Base-by-base conservation (phyloP, 169 alveolate species). In the Cryptosporidium baileyi region DNA sequence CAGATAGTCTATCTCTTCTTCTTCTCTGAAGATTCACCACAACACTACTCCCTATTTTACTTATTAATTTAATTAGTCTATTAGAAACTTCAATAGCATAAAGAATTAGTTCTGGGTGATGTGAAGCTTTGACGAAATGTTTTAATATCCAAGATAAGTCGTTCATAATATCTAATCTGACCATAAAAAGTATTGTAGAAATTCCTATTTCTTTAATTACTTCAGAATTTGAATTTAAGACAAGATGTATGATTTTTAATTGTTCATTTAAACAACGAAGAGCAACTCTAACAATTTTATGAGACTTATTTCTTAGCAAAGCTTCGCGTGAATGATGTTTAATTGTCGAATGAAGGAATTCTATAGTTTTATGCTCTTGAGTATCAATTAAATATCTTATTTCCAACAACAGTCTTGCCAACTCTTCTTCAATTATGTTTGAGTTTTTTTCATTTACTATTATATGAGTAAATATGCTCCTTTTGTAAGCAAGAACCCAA, bases 211-310 rank as follows among this genome's bases (percentile, higher is more conserved):
- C 61, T 26, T 60, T 52, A 2, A 74, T 52, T 17, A 34, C 19
- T 15, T 32, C 59, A 17, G 28, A 45, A 3, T 51, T 61, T 19
- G 85, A 74, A 59, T 74, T 74, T 32, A 54, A 32, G n/a, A 57
- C 57, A 19, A 74, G 13, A 54, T 74, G 74, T 19, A 74, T 57
- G 8, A 74, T 74, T 28, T 74, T 74, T 24, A 74, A 74, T 54
- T 74, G 85, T 15, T 74, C 85, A 57, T 74, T 74, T 38, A 74
- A 51, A 74, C 65, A 74, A 40, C 85, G 85, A 17, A 74, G 30
- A 22, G 67, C 47, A 0, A 74, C 32, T 47, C 85, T 74, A 19
- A 43, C 67, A 38, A 74, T 59, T 41, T 74, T 74, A 22, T 74
- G 74, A 52, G 85, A 74, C 43, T 74, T 74, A 41, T 57, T 38